Percentiles rank a stretch among this genome's conserved stretches.
These are phyloP conservation scores for Bryoerythrophyllum caledonicum DNA, from an alignment of 225 moss, liverwort and hornwort species.

Conservation along the genomic window DNA sequence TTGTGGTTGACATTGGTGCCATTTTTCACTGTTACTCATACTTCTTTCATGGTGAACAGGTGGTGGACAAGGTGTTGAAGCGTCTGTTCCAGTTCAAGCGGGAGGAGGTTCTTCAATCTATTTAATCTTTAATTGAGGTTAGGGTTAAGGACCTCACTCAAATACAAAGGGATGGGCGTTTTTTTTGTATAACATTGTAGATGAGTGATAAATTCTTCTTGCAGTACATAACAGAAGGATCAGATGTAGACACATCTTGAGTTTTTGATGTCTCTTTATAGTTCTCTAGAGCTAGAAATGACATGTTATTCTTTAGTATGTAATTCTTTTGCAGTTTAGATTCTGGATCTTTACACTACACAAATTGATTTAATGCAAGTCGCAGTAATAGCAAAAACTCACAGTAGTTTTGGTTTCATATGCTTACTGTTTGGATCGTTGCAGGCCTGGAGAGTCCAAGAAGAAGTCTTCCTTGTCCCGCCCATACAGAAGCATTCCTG, in stretches of 20 bases:
- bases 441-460: too few species aligned
- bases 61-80: slow-evolving; percentile 59
- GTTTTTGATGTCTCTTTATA: slow-evolving; percentile 1
- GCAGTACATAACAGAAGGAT: slow-evolving; percentile 18
- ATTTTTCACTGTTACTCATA: background rate
- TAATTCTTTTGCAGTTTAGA: background rate
- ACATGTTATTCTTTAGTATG: slow-evolving; percentile 1
- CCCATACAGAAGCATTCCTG: too few species aligned
- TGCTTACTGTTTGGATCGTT: too few species aligned
- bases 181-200: slow-evolving; percentile 25
- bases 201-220: slow-evolving; percentile 13
- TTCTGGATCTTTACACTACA: background rate
- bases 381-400: too few species aligned
- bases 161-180: too few species aligned
- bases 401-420: too few species aligned
- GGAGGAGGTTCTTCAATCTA: slow-evolving; percentile 52
- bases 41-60: slow-evolving; percentile 28
- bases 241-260: slow-evolving; percentile 6
- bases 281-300: slow-evolving; percentile 1
- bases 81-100: slow-evolving; percentile 55
- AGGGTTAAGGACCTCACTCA: too few species aligned
- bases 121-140: background rate
- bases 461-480: too few species aligned
- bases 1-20: background rate
- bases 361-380: too few species aligned